A percentile compares a stretch with the other conserved stretches of the same genome.
Evolutionary conservation across 768 basidiomycete genomes (phyloP).

Genomic region (Leccinum truebloodii): DNA sequence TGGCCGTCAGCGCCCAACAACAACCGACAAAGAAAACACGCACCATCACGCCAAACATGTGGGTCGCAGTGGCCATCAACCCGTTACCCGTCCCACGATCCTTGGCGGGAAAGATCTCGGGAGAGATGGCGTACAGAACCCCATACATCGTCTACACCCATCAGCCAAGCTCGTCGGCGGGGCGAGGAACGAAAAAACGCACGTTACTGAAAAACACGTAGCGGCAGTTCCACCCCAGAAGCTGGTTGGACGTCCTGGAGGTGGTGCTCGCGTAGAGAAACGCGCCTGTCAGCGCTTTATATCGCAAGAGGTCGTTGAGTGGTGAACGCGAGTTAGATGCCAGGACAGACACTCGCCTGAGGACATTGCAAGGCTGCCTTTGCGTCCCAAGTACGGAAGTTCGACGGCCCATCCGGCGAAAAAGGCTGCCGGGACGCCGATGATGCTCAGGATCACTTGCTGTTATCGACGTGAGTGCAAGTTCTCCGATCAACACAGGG

Average conservation of each 20-base stretch:
- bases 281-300: slow-evolving; percentile 65
- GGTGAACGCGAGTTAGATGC: slow-evolving; percentile 18
- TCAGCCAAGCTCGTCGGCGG: too few species aligned
- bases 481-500: too few species aligned
- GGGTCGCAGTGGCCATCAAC: slow-evolving; percentile 55
- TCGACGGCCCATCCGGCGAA: slow-evolving; percentile 74
- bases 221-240: slow-evolving; percentile 81
- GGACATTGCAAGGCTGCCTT: slow-evolving; percentile 64
- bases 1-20: too few species aligned
- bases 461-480: slow-evolving; percentile 25
- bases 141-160: slow-evolving; percentile 66
- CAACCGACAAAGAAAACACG: background rate
- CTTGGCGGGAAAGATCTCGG: slow-evolving; percentile 71
- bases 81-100: slow-evolving; percentile 75
- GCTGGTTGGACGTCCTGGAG: slow-evolving; percentile 62
- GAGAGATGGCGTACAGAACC: slow-evolving; percentile 63
- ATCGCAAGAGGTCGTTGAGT: slow-evolving; percentile 45
- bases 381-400: slow-evolving; percentile 59
- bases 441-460: slow-evolving; percentile 69
- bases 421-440: slow-evolving; percentile 72
- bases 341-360: slow-evolving; percentile 47
- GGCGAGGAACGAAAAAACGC: slow-evolving; percentile 15
- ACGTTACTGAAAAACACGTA: slow-evolving; percentile 58
- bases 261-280: slow-evolving; percentile 79
- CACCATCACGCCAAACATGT: slow-evolving; percentile 72